Evolutionary conservation across 805 yeast species (phyloP), one percentile per base, ranked within the genome.

Genomic region (Lachancea fermentati): DNA sequence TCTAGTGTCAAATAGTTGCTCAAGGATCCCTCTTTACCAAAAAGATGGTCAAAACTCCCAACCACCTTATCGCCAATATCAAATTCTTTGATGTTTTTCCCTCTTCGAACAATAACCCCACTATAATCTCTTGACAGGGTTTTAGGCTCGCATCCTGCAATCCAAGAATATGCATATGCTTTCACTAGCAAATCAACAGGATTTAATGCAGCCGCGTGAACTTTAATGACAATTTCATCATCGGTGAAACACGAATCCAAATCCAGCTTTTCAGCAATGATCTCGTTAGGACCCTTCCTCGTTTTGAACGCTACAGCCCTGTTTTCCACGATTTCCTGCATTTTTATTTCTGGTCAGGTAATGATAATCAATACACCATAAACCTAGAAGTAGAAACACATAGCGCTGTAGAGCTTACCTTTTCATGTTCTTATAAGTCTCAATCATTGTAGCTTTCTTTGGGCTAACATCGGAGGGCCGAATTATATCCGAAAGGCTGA

Each of bases 1-100:
- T 75, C 67, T 15, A 75, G 32, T 15, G 69, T 47, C 24, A 75
- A 39, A 49, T 75, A 78, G 46, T 76, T 74, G 3, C 68, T 46
- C n/a, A 71, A 49, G 1, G 81, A 48, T 22, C 80, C 81, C 19
- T 48, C 52, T 5, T 34, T 36, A 8, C 58, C 49, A 17, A 37
- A 60, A 2, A 52, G 0, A 13, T 51, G 59, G 9, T 41, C 46
- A 31, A 45, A 54, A 16, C 34, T 19, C 22, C 66, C 66, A 32
- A 43, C 45, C 6, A 61, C 60, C 19, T 47, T 47, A 28, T 55
- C 62, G n/a, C 60, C 63, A 9, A 53, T 41, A 16, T 45, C 41
- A 44, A 48, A 55, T 3, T 37, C 31, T 6, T 40, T 30, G 8
- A 56, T 58, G 3, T 51, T 42, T 12, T 30, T 32, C 37, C 66